A percentile compares a stretch with the other conserved stretches of the same genome.
Conservation (phyloP, 2,329 filamentous ascomycete genomes). For the Ceratocystis lukuohia region DNA sequence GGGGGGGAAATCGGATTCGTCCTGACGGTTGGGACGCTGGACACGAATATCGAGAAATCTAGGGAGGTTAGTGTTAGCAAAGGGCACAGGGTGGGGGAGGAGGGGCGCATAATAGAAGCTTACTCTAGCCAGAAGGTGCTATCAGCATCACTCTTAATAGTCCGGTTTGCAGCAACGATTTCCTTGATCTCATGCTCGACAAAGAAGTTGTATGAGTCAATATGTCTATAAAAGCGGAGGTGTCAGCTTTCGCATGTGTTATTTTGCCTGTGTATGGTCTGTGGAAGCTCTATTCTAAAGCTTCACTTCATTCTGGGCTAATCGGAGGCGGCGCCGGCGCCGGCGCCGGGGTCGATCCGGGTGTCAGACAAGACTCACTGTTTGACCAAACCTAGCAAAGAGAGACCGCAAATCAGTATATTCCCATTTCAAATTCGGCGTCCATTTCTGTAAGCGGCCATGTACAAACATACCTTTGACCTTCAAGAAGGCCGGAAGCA, state of each 20-base stretch:
- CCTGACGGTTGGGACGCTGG: constrained; percentile 63
- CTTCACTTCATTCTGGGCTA: neutral
- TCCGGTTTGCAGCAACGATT: constrained; percentile 82
- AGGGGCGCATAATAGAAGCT: constrained; percentile 14
- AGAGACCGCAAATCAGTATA: neutral
- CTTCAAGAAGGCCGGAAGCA: constrained; percentile 93
- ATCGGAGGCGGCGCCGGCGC: constrained; percentile 16
- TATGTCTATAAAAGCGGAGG: constrained; percentile 43
- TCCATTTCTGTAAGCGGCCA: neutral
- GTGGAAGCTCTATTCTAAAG: no score
- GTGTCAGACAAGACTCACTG: constrained; percentile 14
- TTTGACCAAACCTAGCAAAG: constrained; percentile 18
- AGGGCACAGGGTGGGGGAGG: neutral
- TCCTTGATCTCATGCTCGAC: constrained; percentile 94
- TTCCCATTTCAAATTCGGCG: no score
- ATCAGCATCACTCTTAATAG: constrained; percentile 82
- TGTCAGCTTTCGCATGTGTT: neutral
- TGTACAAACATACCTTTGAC: constrained; percentile 56
- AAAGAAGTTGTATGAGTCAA: constrained; percentile 98
- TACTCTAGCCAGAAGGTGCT: constrained; percentile 79
- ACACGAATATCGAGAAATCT: constrained; percentile 79
- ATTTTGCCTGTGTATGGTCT: no score
- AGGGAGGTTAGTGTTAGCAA: neutral
- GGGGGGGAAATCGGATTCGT: constrained; percentile 57
- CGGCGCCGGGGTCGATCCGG: neutral